A percentile compares a stretch with the other conserved stretches of the same genome.
Evolutionary conservation across 305 asterid species (phyloP).

Genomic region (Stenogyne calaminthoides): DNA sequence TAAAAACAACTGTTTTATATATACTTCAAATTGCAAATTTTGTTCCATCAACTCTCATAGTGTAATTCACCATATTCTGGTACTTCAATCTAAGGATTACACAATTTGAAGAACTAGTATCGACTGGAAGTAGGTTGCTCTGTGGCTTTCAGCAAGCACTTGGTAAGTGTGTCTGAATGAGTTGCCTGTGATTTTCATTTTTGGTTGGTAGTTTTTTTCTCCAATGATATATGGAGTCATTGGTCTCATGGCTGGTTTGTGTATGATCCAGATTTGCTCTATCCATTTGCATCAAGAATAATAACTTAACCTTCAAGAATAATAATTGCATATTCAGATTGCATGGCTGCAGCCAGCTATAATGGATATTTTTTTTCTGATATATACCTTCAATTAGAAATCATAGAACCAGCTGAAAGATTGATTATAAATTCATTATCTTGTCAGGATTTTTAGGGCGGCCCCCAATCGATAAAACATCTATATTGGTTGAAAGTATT

Average conservation of each 20-base stretch:
- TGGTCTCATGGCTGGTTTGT: constrained; percentile 16
- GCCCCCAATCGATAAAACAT: constrained; percentile 48
- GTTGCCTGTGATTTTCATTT: constrained; percentile 13
- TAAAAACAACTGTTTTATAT: neutral
- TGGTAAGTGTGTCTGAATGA: constrained; percentile 44
- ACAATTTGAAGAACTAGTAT: constrained; percentile 60
- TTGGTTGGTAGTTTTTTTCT: neutral
- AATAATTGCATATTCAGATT: neutral
- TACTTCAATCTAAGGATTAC: constrained; percentile 48
- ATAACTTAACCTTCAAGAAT: neutral
- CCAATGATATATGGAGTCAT: neutral
- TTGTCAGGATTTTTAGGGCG: constrained; percentile 53
- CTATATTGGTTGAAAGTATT: constrained; percentile 52
- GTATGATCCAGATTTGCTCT: neutral
- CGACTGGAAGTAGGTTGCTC: constrained; percentile 56
- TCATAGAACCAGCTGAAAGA: constrained; percentile 5
- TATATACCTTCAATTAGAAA: constrained; percentile 3
- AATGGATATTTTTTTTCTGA: neutral
- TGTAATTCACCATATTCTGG: neutral
- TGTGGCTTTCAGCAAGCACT: constrained; percentile 70
- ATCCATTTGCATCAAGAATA: neutral
- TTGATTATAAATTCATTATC: constrained; percentile 13
- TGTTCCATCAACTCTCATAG: neutral
- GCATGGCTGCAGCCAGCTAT: constrained; percentile 1
- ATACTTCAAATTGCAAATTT: neutral